Conservation (phyloP, 495 filamentous ascomycete genomes). For the Aspergillus saccharolyticus region DNA sequence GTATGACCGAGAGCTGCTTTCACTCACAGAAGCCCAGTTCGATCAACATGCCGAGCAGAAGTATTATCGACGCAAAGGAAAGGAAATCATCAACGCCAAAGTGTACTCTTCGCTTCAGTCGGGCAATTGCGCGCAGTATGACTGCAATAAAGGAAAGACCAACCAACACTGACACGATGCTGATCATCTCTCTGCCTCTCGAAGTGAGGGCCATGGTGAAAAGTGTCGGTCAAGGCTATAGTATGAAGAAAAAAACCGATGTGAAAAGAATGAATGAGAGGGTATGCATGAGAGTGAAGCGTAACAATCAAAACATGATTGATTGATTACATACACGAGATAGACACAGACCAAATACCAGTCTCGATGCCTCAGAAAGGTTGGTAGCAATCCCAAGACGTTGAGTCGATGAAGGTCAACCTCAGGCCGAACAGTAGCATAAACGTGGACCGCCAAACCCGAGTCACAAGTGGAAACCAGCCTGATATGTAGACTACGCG, state of each 20-base stretch:
- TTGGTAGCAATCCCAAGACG: background rate
- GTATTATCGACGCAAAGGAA: conserved; percentile 26
- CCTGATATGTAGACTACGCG: background rate
- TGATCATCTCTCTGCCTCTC: conserved; percentile 33
- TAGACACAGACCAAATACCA: background rate
- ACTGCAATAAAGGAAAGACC: conserved; percentile 33
- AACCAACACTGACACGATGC: conserved; percentile 34
- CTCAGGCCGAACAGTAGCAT: background rate
- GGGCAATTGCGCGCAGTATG: conserved; percentile 33
- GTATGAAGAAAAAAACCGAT: conserved; percentile 5
- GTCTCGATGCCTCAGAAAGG: background rate
- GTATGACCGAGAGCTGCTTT: too few relatives aligned
- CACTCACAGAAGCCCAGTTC: conserved; percentile 36
- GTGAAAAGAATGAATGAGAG: conserved; percentile 2
- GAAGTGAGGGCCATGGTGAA: conserved; percentile 27
- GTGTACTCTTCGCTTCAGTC: conserved; percentile 32
- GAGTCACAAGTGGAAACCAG: background rate
- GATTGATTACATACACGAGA: background rate
- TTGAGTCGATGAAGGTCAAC: background rate
- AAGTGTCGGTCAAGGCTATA: background rate
- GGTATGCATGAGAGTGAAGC: background rate
- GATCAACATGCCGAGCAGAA: conserved; percentile 33
- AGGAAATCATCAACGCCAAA: conserved; percentile 42
- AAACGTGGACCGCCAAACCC: background rate
- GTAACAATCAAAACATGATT: background rate